A percentile compares a stretch with the other conserved stretches of the same genome.
Conservation (phyloP, 1,139 yeast species). For the Sugiyamaella castrensis region DNA sequence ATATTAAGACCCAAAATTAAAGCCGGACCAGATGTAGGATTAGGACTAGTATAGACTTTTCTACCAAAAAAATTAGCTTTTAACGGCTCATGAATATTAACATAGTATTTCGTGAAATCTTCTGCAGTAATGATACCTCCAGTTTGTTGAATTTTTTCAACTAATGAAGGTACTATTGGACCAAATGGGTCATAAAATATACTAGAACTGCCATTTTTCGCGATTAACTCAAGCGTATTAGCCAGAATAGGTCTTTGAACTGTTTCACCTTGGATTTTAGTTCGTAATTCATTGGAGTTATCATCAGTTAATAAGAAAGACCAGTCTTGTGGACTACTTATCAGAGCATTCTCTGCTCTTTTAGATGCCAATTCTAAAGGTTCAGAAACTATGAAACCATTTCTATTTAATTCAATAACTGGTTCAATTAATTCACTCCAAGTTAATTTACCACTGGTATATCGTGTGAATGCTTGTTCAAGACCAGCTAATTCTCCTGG, state of each 20-base stretch:
- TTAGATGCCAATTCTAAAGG: slow-evolving; percentile 45
- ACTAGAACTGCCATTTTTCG: slow-evolving; percentile 68
- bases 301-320: slow-evolving; percentile 39
- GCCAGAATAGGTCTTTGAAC: slow-evolving; percentile 62
- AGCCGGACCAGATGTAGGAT: slow-evolving; percentile 84
- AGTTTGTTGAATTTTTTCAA: slow-evolving; percentile 42
- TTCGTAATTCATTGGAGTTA: slow-evolving; percentile 25
- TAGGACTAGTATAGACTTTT: slow-evolving; percentile 64
- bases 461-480: slow-evolving; percentile 53
- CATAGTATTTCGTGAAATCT: slow-evolving; percentile 66
- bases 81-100: slow-evolving; percentile 56
- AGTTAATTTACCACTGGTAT: slow-evolving; percentile 65
- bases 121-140: slow-evolving; percentile 61
- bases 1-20: slow-evolving; percentile 71
- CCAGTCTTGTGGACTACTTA: slow-evolving; percentile 27
- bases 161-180: slow-evolving; percentile 60
- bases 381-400: slow-evolving; percentile 62
- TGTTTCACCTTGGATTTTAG: slow-evolving; percentile 49
- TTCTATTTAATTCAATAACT: slow-evolving; percentile 60
- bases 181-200: slow-evolving; percentile 82
- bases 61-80: slow-evolving; percentile 45
- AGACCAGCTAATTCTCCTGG: slow-evolving; percentile 92
- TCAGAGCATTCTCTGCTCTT: slow-evolving; percentile 15
- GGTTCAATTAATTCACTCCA: slow-evolving; percentile 81
- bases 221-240: slow-evolving; percentile 62